These are phyloP conservation scores for Globisporangium rhizosaccharum DNA, from an alignment of 352 stramenopile species.

Conservation along the genomic window DNA sequence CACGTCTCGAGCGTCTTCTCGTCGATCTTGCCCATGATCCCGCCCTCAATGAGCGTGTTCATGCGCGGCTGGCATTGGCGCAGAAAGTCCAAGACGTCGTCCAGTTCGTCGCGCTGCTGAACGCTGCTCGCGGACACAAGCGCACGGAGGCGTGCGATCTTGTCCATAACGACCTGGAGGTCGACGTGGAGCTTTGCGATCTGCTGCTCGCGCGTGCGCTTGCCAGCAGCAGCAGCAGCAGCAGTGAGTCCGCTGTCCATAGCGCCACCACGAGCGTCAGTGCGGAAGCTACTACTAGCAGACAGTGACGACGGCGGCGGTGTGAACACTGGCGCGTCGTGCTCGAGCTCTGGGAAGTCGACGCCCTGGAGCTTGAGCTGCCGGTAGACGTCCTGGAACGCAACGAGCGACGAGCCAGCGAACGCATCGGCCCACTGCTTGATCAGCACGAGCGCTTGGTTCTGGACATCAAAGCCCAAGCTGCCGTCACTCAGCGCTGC, in stretches of 20 bases:
- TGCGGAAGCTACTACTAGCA: constrained; percentile 3
- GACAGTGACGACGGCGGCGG: constrained; percentile 33
- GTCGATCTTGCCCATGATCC: constrained; percentile 80
- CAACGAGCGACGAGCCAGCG: constrained; percentile 29
- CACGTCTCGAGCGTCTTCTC: constrained; percentile 75
- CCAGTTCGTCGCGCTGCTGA: constrained; percentile 34
- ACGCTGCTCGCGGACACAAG: constrained; percentile 27
- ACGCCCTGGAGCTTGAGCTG: constrained; percentile 76
- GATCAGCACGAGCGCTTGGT: constrained; percentile 69
- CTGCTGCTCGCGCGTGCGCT: constrained; percentile 48
- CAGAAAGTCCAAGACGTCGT: constrained; percentile 78
- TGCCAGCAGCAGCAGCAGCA: background rate
- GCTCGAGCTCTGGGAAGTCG: constrained; percentile 58
- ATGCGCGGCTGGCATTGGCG: constrained; percentile 81
- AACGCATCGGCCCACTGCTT: constrained; percentile 81
- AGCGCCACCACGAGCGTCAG: background rate
- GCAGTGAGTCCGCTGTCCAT: background rate
- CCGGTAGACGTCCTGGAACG: constrained; percentile 73
- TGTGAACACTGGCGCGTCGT: constrained; percentile 70
- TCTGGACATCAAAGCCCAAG: constrained; percentile 69
- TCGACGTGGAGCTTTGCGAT: constrained; percentile 67
- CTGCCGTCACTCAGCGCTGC: constrained; percentile 59
- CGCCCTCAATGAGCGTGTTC: constrained; percentile 86
- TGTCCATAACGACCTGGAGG: constrained; percentile 64
- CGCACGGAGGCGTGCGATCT: constrained; percentile 41